Percentiles rank a stretch among this genome's conserved stretches.
phyloP scores from a whole-genome alignment of 2,329 filamentous ascomycete species.

The Aspergillus calidoustus region DNA sequence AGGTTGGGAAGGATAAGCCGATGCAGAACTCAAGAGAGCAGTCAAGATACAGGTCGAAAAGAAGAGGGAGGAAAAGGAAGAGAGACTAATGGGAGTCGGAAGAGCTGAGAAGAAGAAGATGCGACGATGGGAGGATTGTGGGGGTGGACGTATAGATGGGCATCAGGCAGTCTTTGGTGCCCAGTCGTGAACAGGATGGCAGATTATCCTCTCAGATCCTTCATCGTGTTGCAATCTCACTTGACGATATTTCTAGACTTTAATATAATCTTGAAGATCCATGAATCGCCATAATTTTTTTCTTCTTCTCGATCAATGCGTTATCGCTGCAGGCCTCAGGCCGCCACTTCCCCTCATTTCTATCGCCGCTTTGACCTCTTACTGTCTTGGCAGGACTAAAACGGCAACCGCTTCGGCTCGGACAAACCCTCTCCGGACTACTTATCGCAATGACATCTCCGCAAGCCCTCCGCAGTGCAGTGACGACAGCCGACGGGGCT shows the following conservation, averaged over 20 bases:
- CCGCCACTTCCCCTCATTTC: slow-evolving; percentile 25
- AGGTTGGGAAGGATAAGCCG: slow-evolving; percentile 6
- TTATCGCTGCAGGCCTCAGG: slow-evolving; percentile 18
- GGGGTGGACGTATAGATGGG: slow-evolving; percentile 18
- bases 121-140: slow-evolving; percentile 15
- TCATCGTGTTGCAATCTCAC: slow-evolving; percentile 10
- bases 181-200: slow-evolving; percentile 14
- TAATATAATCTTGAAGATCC: background rate
- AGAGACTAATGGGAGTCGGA: background rate
- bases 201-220: slow-evolving; percentile 3
- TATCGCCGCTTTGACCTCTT: slow-evolving; percentile 21
- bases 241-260: slow-evolving; percentile 1
- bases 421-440: slow-evolving; percentile 5
- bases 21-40: slow-evolving; percentile 6
- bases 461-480: slow-evolving; percentile 2
- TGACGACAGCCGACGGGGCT: background rate
- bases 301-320: slow-evolving; percentile 7
- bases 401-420: slow-evolving; percentile 16
- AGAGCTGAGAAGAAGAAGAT: slow-evolving; percentile 7
- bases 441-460: background rate
- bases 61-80: slow-evolving; percentile 11
- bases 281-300: background rate
- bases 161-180: slow-evolving; percentile 25
- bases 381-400: slow-evolving; percentile 1
- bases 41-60: slow-evolving; percentile 10